Evolutionary conservation across 2,329 filamentous ascomycete genomes (phyloP), one percentile per base, ranked within the genome.

Genomic region (Talaromyces amestolkiae): DNA sequence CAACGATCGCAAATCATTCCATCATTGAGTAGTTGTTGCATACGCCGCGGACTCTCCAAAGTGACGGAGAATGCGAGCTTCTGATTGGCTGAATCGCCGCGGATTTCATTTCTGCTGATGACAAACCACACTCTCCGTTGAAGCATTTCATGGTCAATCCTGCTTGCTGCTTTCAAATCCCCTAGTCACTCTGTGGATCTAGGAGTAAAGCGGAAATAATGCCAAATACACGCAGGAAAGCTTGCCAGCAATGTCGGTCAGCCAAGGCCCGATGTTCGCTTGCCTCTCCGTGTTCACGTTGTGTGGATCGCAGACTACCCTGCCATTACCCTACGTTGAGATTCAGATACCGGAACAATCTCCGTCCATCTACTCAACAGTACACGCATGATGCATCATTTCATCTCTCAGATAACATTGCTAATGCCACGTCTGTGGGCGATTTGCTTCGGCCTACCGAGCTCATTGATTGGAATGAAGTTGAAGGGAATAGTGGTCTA

Each of bases 211-310:
- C 5, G 45, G 19, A n/a, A 17, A 54, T 2, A 24, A 63, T 56
- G 39, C n/a, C 13, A 8, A 59, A 58, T 58, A 37, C 43, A n/a
- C 62, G 62, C n/a, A 64, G 54, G 43, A 64, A 64, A n/a, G 39
- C 54, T 37, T 64, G 62, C 17, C 53, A 58, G 13, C 62, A 64
- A 58, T 64, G 62, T 33, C 37, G 62, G 15, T n/a, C 45, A 45
- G 53, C 62, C 9, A 64, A 64, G 43, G 62, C 51, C 17, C 62
- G 62, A 39, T 64, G 62, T n/a, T 58, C 53, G 13, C 54, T 64
- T 33, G 41, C 53, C 35, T 13, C 17, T 4, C 54, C 62, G 7
- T 64, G 62, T 47, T 45, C 62, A 51, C 62, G 62, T 24, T 64
- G 62, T 59, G 19, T 24, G 19, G 51, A 64, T 19, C 53, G 62